Base-by-base conservation (phyloP, 306 rosid species). In the Quercus glauca region DNA sequence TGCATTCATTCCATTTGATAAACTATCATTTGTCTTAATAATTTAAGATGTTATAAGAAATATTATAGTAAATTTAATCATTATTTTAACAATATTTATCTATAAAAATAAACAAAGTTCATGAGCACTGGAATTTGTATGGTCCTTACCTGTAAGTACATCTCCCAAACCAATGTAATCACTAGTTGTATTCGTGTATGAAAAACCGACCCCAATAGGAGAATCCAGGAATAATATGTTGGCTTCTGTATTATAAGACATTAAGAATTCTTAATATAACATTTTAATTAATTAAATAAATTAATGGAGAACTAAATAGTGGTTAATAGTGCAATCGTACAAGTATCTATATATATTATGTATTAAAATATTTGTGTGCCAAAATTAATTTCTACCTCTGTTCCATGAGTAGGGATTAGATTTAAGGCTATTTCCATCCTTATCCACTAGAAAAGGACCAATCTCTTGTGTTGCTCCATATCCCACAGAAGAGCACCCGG, bases 401-500 rank as follows among this genome's bases (percentile, higher is more conserved):
- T 88, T 93, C 98, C 98, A 93, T 4, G 97, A 90, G 76, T 79
- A 86, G 75, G 85, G 82, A 85, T 93, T 93, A 77, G 76, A 88
- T 75, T 76, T 86, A 49, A 93, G 86, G 35, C 86, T 85, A 14
- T 87, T 71, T n/a, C 94, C 91, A 79, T 88, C 81, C 21, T 67
- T 83, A 76, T 88, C 90, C 90, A 93, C 97, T 85, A 91, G 65
- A 83, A 93, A 93, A 75, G 98, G 98, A 73, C 98, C 98, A 84
- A 93, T 93, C 86, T 93, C 98, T 82, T 93, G 93, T 81, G 98
- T 93, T 81, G 98, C 98, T 79, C 98, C 98, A 80, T 93, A 93
- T 73, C 97, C 98, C 88, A 93, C 98, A 85, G 98, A 93, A 74
- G 98, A 93, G 87, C 98, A 93, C 83, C 98, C 98, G 80, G 98